These are phyloP conservation scores for Starmera caribaea DNA, from an alignment of 805 yeast species.

Conservation along the genomic window DNA sequence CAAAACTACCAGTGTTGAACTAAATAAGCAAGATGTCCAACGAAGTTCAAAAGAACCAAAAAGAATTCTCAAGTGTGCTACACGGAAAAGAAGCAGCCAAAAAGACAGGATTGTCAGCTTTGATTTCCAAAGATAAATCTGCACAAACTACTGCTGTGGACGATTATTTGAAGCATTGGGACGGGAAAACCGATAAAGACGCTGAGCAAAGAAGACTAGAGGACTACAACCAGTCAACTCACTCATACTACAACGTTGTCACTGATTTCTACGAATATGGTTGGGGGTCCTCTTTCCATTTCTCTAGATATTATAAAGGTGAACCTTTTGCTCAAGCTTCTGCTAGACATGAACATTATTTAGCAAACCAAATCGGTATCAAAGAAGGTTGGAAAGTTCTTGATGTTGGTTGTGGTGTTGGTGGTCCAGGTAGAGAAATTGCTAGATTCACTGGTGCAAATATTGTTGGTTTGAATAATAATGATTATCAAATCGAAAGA, in stretches of 20 bases:
- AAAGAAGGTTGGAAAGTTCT: slow-evolving; percentile 75
- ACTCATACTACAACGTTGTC: slow-evolving; percentile 92
- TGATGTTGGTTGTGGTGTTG: slow-evolving; percentile 99
- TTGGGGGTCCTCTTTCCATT: slow-evolving; percentile 98
- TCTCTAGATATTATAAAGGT: slow-evolving; percentile 86
- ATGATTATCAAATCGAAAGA: slow-evolving; percentile 92
- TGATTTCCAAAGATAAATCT: slow-evolving; percentile 63
- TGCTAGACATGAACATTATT: slow-evolving; percentile 94
- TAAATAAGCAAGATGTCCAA: neutral
- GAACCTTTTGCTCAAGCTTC: slow-evolving; percentile 91
- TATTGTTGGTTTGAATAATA: slow-evolving; percentile 88
- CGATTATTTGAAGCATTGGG: slow-evolving; percentile 97
- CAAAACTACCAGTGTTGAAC: too few species aligned
- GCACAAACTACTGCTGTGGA: slow-evolving; percentile 79
- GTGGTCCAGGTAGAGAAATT: slow-evolving; percentile 98
- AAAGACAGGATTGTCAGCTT: slow-evolving; percentile 66
- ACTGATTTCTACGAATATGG: slow-evolving; percentile 99
- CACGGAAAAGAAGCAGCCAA: slow-evolving; percentile 69
- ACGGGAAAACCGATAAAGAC: slow-evolving; percentile 68
- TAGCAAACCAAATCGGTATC: slow-evolving; percentile 81
- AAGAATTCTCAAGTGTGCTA: slow-evolving; percentile 69
- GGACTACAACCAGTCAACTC: slow-evolving; percentile 86
- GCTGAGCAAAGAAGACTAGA: slow-evolving; percentile 66
- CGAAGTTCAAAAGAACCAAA: slow-evolving; percentile 28
- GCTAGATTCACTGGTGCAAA: slow-evolving; percentile 81